phyloP scores from a whole-genome alignment of 805 yeast species.

The Sugiyamaella lignohabitans region DNA sequence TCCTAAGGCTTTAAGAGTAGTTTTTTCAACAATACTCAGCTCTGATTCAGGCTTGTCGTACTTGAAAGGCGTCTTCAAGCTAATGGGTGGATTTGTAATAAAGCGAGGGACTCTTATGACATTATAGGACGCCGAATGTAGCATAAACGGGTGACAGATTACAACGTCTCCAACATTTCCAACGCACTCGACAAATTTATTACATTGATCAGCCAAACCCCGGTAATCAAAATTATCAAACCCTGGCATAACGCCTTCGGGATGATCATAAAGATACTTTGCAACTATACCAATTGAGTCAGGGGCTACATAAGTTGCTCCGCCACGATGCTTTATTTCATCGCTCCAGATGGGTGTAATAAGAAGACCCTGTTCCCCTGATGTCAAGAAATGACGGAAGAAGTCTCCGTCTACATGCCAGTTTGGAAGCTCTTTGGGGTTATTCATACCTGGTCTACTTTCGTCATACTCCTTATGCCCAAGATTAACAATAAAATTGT shows the following conservation, averaged over 20 bases:
- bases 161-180: slow-evolving; percentile 12
- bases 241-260: slow-evolving; percentile 10
- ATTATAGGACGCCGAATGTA: slow-evolving; percentile 13
- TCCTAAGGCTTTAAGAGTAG: slow-evolving; percentile 8
- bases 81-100: slow-evolving; percentile 12
- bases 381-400: slow-evolving; percentile 9
- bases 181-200: slow-evolving; percentile 8
- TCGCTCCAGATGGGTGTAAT: slow-evolving; percentile 12
- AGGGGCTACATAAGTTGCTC: slow-evolving; percentile 13
- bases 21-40: slow-evolving; percentile 9
- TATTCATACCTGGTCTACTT: neutral
- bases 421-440: slow-evolving; percentile 8
- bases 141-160: slow-evolving; percentile 11
- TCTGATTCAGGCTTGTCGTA: slow-evolving; percentile 3
- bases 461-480: slow-evolving; percentile 5
- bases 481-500: slow-evolving; percentile 12
- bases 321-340: slow-evolving; percentile 7
- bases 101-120: slow-evolving; percentile 10
- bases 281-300: slow-evolving; percentile 12
- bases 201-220: slow-evolving; percentile 5
- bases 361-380: slow-evolving; percentile 10
- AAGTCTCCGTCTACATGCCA: slow-evolving; percentile 15
- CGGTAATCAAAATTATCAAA: neutral
- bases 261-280: slow-evolving; percentile 7
- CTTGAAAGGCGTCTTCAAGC: slow-evolving; percentile 9